Percentiles rank a stretch among this genome's conserved stretches.
Evolutionary conservation across 306 rosid genomes (phyloP).

Genomic region (Gleditsia sinensis): DNA sequence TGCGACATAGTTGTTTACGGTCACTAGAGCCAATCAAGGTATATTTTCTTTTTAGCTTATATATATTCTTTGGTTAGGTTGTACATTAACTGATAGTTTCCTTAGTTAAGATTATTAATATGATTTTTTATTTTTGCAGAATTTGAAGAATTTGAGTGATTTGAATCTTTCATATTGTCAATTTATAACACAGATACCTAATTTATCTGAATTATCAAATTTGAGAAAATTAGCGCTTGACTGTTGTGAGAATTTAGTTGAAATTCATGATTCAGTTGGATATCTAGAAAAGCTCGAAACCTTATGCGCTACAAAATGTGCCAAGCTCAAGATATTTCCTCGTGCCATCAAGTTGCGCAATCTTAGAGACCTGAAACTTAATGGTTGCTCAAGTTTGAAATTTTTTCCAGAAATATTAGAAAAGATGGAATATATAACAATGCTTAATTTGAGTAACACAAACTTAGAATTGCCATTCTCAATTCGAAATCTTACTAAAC

Average conservation of each 20-base stretch:
- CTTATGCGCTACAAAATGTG: background rate
- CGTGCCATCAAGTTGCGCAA: background rate
- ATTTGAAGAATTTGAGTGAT: background rate
- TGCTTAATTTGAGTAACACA: no score
- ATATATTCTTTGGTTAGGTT: background rate
- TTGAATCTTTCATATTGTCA: background rate
- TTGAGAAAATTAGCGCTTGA: background rate
- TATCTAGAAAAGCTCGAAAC: background rate
- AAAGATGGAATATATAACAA: background rate
- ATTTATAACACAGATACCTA: background rate
- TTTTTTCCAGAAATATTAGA: background rate
- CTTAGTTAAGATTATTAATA: background rate
- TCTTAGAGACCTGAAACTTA: background rate
- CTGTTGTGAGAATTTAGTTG: background rate
- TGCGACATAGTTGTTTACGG: background rate
- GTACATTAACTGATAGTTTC: no score
- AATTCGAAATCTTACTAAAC: background rate
- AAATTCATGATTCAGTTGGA: background rate
- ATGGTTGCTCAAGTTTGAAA: background rate
- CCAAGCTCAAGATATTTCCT: background rate
- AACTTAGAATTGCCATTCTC: background rate
- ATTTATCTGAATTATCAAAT: background rate
- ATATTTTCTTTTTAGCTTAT: background rate
- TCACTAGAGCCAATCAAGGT: background rate
- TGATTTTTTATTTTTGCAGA: background rate